Evolutionary conservation across 2,329 filamentous ascomycete species (phyloP).

Genomic region (Colletotrichum ledebouriae): DNA sequence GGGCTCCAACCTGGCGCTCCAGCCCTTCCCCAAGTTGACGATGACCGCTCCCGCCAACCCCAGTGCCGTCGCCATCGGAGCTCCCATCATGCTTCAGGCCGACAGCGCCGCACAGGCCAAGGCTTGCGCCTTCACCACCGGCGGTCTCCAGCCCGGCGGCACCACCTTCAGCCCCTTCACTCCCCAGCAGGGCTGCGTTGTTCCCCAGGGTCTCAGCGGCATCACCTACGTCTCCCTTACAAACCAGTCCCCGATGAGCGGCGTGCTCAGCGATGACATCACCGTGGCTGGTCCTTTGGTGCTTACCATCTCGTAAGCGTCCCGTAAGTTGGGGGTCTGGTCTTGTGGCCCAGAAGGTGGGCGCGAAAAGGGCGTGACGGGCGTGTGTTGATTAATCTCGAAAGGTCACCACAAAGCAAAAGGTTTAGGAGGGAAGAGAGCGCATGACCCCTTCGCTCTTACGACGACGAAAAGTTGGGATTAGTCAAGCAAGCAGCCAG

Average conservation of each 20-base stretch:
- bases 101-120: conserved; percentile 64
- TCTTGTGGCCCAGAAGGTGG: conserved; percentile 8
- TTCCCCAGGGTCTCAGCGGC: conserved; percentile 73
- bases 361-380: conserved; percentile 29
- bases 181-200: conserved; percentile 66
- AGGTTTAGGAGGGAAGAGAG: conserved; percentile 12
- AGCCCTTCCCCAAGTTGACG: conserved; percentile 70
- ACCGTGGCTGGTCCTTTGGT: conserved; percentile 76
- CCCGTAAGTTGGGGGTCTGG: conserved; percentile 6
- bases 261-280: conserved; percentile 70
- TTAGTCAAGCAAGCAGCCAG: conserved; percentile 34
- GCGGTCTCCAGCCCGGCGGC: conserved; percentile 66
- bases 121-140: conserved; percentile 77
- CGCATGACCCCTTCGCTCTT: conserved; percentile 25
- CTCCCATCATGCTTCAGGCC: conserved; percentile 63
- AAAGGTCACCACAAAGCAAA: conserved; percentile 24
- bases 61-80: conserved; percentile 58
- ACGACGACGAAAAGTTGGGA: conserved; percentile 30
- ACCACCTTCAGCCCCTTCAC: conserved; percentile 71
- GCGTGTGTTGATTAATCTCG: conserved; percentile 38
- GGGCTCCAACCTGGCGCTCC: conserved; percentile 73
- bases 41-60: conserved; percentile 62
- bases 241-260: conserved; percentile 63
- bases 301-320: conserved; percentile 62
- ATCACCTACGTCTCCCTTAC: conserved; percentile 78